Percentiles rank a stretch among this genome's conserved stretches.
Conservation (phyloP, 2,329 filamentous ascomycete species). For the Coleophoma eucalyptorum region DNA sequence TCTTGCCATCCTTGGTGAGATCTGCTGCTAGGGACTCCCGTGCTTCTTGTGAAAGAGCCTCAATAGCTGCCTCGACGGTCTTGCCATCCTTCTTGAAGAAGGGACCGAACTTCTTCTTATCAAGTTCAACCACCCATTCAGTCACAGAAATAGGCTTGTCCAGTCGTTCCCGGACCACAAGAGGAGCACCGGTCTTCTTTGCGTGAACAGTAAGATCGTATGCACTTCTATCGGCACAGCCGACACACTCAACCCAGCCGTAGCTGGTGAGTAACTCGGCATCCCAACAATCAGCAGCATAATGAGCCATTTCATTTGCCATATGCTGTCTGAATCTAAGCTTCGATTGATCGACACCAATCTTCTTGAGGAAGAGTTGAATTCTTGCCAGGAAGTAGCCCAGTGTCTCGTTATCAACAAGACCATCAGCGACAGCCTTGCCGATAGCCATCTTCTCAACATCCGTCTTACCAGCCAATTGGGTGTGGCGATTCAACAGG, state of each 20-base stretch:
- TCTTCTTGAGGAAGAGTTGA: constrained; percentile 81
- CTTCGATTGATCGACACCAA: constrained; percentile 84
- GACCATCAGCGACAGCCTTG: constrained; percentile 74
- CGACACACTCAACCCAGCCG: constrained; percentile 98
- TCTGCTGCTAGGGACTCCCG: constrained; percentile 76
- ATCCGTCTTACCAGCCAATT: constrained; percentile 80
- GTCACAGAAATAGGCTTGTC: constrained; percentile 75
- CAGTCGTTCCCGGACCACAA: constrained; percentile 80
- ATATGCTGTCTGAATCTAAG: constrained; percentile 97
- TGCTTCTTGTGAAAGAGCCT: constrained; percentile 67
- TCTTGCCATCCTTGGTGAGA: constrained; percentile 69
- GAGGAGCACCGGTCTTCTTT: constrained; percentile 83
- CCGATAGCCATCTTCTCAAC: constrained; percentile 74
- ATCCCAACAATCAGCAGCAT: constrained; percentile 97
- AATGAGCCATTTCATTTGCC: constrained; percentile 87
- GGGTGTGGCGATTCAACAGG: constrained; percentile 79
- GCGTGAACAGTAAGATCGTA: constrained; percentile 92
- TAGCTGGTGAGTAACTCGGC: constrained; percentile 87
- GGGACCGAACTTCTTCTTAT: constrained; percentile 95
- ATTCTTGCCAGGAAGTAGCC: constrained; percentile 97
- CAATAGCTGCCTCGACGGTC: constrained; percentile 74
- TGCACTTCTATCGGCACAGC: constrained; percentile 91
- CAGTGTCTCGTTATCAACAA: constrained; percentile 96
- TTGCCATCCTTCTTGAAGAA: constrained; percentile 94
- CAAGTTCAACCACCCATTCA: constrained; percentile 82